Evolutionary conservation across 1,139 yeast species (phyloP), one percentile per base, ranked within the genome.

Genomic region (Meyerozyma smithsonii): DNA sequence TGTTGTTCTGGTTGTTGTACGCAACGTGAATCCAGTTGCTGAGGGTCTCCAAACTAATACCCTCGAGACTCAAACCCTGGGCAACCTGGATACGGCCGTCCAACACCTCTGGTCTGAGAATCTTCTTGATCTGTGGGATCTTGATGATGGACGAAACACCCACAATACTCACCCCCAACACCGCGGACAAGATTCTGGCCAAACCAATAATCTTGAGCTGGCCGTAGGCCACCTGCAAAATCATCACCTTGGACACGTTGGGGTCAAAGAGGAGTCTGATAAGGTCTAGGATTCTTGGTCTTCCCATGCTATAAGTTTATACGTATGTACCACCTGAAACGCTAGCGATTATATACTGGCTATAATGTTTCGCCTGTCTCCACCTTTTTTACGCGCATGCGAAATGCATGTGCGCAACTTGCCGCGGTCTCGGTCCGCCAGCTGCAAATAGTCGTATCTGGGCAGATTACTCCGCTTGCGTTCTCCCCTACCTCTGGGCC

Each of bases 71-170:
- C 42, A 71, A 58, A 0, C 76, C 77, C 21, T 57, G 52, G 38
- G 69, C 69, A 35, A 70, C 72, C 8, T 47, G 36, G 33, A 65
- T 53, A 34, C 66, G 55, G 20, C 52, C 58, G 12, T 52, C 46
- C 32, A 64, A 51, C n/a, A 54, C 38, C 23, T 50, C 46, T 4
- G 69, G 72, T 18, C 51, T 51, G 32, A 61, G 40, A 37, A 71
- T 62, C 51, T 69, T 70, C 36, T 49, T 50, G 42, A 71, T 70
- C 46, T 71, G 77, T 5, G 77, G 77, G 26, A 70, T 50, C 49
- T 68, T 63, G 41, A 70, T 64, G 12, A 69, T 52, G 30, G 71
- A 61, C n/a, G 74, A 66, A 2, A 54, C 67, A 2, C 66, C 74
- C 16, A 70, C 74, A 32, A 66, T 61, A 10, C 58, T 49, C 1